phyloP scores from a whole-genome alignment of 2,329 filamentous ascomycete genomes.

The Rhexocercosporidium sp. region DNA sequence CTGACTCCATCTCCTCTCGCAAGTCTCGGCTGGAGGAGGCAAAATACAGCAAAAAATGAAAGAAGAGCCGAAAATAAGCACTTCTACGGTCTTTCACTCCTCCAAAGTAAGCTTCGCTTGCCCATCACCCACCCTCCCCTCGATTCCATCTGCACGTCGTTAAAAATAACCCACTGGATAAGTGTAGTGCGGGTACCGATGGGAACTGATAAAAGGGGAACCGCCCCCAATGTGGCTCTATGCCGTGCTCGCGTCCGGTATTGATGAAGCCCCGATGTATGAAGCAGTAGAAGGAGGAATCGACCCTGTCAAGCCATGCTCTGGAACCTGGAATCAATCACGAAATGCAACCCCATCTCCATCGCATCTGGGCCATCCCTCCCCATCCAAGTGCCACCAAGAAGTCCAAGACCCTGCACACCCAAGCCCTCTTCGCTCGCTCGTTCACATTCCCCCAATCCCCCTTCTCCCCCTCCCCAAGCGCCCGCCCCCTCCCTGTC shows the following conservation, averaged over 20 bases:
- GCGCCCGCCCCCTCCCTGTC: not conserved
- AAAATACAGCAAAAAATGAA: not conserved
- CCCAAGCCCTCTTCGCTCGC: not conserved
- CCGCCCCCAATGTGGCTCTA: not conserved
- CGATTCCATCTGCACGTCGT: not conserved
- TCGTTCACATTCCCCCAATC: not conserved
- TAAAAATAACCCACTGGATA: conserved; percentile 1
- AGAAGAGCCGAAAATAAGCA: not conserved
- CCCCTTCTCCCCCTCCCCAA: not conserved
- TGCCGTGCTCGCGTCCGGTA: not conserved
- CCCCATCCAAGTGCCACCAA: not conserved
- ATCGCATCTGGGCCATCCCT: not conserved
- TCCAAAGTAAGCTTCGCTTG: not conserved
- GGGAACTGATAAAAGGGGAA: not conserved
- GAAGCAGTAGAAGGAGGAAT: too few relatives aligned
- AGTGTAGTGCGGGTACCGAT: not conserved
- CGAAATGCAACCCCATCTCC: too few relatives aligned
- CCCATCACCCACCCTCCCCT: not conserved
- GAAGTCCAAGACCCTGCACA: too few relatives aligned
- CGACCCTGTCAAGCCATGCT: too few relatives aligned
- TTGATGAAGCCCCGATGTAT: not conserved
- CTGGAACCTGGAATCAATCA: too few relatives aligned
- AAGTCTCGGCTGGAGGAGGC: not conserved
- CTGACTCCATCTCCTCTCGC: not conserved
- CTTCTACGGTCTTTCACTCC: not conserved